Evolutionary conservation across 805 yeast genomes (phyloP), one percentile per base, ranked within the genome.

Genomic region (Candida insectorum): DNA sequence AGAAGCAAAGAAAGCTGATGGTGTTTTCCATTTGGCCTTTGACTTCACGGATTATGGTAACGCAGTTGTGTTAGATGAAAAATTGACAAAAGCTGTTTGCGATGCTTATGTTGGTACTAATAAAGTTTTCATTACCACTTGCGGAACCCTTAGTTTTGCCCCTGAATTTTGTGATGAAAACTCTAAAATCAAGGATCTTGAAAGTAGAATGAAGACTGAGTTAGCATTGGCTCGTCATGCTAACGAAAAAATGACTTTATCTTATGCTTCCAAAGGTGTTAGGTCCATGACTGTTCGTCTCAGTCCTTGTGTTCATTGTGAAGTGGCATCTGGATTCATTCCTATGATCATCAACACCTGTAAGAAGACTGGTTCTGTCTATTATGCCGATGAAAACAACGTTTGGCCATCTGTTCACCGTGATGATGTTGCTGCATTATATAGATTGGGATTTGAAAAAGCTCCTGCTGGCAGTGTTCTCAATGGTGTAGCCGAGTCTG

Each of bases 11-110:
- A 48, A 47, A 28, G 33, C 56, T 7, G 73, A 67, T 34, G 71
- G 56, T 6, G 57, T 58, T 10, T 30, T 62, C n/a, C 71, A 65
- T 34, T 37, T 60, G 25, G 73, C 58, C 1, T 65, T 55, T 39
- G 62, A 62, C 31, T 58, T 54, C 31, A 13, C 37, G 4, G 41
- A 51, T 9, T 44, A 36, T 24, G 44, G 28, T 2, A 29, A 46
- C n/a, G n/a, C n/a, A n/a, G n/a, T n/a, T n/a, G n/a, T n/a, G n/a
- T n/a, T n/a, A n/a, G n/a, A n/a, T n/a, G n/a, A n/a, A n/a, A n/a
- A n/a, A n/a, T n/a, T n/a, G n/a, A n/a, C n/a, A n/a, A n/a, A n/a
- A n/a, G 48, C 59, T 11, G 43, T 63, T 39, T 33, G 41, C 16
- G 52, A 53, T 4, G 56, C 54, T 5, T 26, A 58, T 2, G 39